Evolutionary conservation across 116 monocot species (phyloP).

Genomic region (Papilionanthe hybrid): DNA sequence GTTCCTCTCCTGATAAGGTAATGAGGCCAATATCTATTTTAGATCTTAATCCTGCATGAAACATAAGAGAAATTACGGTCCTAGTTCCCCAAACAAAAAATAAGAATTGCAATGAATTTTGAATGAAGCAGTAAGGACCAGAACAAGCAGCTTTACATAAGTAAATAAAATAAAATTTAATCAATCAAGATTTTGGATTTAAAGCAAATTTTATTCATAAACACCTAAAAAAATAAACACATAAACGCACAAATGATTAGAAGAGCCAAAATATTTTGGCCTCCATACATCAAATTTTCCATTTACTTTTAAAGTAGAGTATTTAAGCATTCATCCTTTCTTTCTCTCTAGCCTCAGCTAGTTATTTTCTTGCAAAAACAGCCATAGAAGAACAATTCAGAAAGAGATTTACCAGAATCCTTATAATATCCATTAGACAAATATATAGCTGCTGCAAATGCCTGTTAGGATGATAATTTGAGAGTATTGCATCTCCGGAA

Average conservation of each 20-base stretch:
- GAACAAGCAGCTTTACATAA: not conserved
- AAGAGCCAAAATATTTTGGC: not conserved
- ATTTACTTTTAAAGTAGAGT: not conserved
- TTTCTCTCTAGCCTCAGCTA: too few relatives aligned
- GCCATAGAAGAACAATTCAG: too few relatives aligned
- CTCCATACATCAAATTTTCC: not conserved
- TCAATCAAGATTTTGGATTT: not conserved
- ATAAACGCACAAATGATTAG: not conserved
- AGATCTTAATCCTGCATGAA: slow-evolving; percentile 58
- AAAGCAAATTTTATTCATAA: not conserved
- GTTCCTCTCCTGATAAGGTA: slow-evolving; percentile 33
- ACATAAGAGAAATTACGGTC: not conserved
- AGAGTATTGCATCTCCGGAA: too few relatives aligned
- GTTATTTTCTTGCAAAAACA: too few relatives aligned
- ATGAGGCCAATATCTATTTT: slow-evolving; percentile 82
- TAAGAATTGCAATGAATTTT: slow-evolving; percentile 1
- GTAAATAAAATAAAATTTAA: not conserved
- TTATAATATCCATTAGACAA: too few relatives aligned
- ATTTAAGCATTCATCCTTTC: too few relatives aligned
- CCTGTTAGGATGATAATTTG: too few relatives aligned
- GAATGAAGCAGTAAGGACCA: not conserved
- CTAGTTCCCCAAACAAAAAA: not conserved
- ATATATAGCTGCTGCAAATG: too few relatives aligned
- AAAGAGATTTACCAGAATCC: too few relatives aligned
- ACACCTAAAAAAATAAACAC: not conserved